These are phyloP conservation scores for Aphanomyces stellatus DNA, from an alignment of 352 stramenopile genomes.

Conservation along the genomic window DNA sequence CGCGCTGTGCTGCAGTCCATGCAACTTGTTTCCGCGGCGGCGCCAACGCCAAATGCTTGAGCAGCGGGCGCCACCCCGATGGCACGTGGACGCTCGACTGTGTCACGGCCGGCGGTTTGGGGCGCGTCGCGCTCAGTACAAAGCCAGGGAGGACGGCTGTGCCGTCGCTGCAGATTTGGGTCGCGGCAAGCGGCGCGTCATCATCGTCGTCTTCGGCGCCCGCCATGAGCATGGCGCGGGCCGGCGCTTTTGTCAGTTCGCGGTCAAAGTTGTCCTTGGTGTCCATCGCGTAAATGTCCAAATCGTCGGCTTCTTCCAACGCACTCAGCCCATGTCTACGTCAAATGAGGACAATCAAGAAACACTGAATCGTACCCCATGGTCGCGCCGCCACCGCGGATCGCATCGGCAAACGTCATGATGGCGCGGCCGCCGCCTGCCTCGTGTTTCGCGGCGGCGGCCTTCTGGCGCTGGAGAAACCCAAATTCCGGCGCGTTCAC, in stretches of 20 bases:
- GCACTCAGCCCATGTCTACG: slow-evolving; percentile 52
- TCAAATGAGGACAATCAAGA: not conserved
- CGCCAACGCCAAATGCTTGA: slow-evolving; percentile 25
- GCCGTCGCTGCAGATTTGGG: slow-evolving; percentile 45
- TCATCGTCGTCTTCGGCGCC: slow-evolving; percentile 20
- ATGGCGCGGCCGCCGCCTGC: slow-evolving; percentile 32
- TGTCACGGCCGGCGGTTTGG: slow-evolving; percentile 39
- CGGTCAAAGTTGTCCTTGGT: slow-evolving; percentile 65
- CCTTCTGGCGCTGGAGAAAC: slow-evolving; percentile 29
- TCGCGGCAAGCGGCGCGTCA: slow-evolving; percentile 3
- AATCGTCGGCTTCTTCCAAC: slow-evolving; percentile 76
- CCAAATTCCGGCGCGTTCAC: slow-evolving; percentile 62
- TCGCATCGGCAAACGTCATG: slow-evolving; percentile 66
- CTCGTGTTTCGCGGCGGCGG: slow-evolving; percentile 28
- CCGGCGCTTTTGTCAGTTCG: slow-evolving; percentile 34
- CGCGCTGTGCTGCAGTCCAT: slow-evolving; percentile 47
- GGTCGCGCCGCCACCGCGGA: slow-evolving; percentile 30
- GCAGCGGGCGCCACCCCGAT: slow-evolving; percentile 34
- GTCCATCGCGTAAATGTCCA: slow-evolving; percentile 65
- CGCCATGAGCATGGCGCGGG: slow-evolving; percentile 26
- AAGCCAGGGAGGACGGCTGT: slow-evolving; percentile 49
- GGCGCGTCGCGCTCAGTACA: slow-evolving; percentile 29
- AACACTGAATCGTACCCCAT: slow-evolving; percentile 22
- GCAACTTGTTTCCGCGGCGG: slow-evolving; percentile 22
- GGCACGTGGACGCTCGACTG: slow-evolving; percentile 42